Evolutionary conservation across 352 stramenopile species (phyloP).

Genomic region (Phytophthora multivora): DNA sequence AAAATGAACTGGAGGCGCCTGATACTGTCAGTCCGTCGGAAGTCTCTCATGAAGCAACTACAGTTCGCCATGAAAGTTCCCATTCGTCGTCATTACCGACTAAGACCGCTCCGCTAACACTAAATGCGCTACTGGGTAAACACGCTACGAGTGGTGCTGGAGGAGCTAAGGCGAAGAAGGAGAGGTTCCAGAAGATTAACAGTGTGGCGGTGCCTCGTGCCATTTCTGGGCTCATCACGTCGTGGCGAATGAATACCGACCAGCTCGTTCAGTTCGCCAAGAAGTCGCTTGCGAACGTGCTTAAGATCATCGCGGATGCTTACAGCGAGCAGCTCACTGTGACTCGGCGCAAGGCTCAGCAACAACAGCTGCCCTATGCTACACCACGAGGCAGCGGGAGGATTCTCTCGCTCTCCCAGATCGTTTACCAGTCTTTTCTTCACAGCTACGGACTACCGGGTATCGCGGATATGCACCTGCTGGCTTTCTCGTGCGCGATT

Average conservation of each 20-base stretch:
- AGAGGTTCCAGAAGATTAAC: slow-evolving; percentile 82
- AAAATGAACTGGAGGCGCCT: slow-evolving; percentile 18
- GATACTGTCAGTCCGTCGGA: slow-evolving; percentile 2
- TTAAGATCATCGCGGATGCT: slow-evolving; percentile 72
- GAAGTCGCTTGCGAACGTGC: slow-evolving; percentile 67
- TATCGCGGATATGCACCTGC: slow-evolving; percentile 82
- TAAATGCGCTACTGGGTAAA: slow-evolving; percentile 57
- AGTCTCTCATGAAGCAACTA: not conserved
- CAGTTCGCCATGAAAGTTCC: slow-evolving; percentile 4
- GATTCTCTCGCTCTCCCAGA: slow-evolving; percentile 61
- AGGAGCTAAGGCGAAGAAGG: slow-evolving; percentile 42
- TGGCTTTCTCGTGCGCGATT: slow-evolving; percentile 73
- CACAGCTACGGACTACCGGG: slow-evolving; percentile 77
- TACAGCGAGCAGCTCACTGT: slow-evolving; percentile 78
- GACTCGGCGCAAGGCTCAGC: slow-evolving; percentile 49
- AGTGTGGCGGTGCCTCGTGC: slow-evolving; percentile 61
- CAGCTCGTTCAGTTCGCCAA: slow-evolving; percentile 82
- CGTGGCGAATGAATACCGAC: slow-evolving; percentile 84
- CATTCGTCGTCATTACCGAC: slow-evolving; percentile 13
- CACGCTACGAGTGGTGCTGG: not conserved
- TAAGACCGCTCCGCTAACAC: slow-evolving; percentile 47
- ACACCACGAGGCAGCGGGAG: slow-evolving; percentile 30
- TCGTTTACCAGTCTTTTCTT: slow-evolving; percentile 85
- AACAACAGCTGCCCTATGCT: slow-evolving; percentile 26
- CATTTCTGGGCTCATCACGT: slow-evolving; percentile 73